phyloP scores from a whole-genome alignment of 164 flowering plant species.

The Vitis amurensis region DNA sequence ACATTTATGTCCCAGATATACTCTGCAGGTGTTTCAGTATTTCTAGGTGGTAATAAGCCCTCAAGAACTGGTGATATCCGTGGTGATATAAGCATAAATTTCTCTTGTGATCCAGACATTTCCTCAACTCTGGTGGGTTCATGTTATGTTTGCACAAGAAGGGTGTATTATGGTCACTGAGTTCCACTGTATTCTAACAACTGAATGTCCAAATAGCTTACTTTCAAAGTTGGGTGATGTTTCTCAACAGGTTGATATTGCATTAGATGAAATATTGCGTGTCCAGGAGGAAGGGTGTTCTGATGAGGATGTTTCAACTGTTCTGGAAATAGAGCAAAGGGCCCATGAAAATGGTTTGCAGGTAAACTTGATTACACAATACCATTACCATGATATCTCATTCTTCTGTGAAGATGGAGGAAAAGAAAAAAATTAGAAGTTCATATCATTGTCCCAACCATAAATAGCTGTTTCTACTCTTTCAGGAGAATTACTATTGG shows the following conservation, averaged over 20 bases:
- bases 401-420: background rate
- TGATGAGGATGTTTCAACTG: slow-evolving; percentile 69
- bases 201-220: background rate
- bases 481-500: slow-evolving; percentile 94
- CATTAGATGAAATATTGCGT: slow-evolving; percentile 70
- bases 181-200: background rate
- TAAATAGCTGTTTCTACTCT: background rate
- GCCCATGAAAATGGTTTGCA: slow-evolving; percentile 97
- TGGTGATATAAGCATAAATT: slow-evolving; percentile 86
- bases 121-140: slow-evolving; percentile 67
- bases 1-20: slow-evolving; percentile 55
- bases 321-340: slow-evolving; percentile 95
- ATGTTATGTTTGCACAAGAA: background rate
- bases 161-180: too few species aligned
- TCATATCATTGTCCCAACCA: background rate
- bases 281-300: slow-evolving; percentile 93
- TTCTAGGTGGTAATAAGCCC: slow-evolving; percentile 94
- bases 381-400: background rate
- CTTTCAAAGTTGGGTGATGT: background rate
- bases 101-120: slow-evolving; percentile 93
- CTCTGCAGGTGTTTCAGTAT: slow-evolving; percentile 88
- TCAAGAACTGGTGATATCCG: slow-evolving; percentile 85
- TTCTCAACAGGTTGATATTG: slow-evolving; percentile 68
- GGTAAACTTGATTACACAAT: slow-evolving; percentile 29
- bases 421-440: background rate